Conservation (phyloP, 148 eudicot species). For the Heliosperma pusillum region DNA sequence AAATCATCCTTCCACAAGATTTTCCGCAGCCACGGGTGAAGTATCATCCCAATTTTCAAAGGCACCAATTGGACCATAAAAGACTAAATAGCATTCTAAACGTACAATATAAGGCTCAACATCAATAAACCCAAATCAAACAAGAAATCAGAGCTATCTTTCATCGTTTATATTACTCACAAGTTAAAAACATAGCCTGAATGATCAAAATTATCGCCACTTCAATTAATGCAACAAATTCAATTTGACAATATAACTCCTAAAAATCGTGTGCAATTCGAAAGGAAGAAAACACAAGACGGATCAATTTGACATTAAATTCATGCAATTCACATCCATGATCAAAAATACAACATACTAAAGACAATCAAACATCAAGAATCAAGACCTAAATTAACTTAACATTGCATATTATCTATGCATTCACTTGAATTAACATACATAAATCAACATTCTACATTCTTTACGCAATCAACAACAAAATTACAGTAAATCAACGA, state of each 20-base stretch:
- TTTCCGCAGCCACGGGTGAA: background rate
- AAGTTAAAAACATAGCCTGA: background rate
- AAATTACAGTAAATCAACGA: background rate
- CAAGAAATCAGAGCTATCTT: background rate
- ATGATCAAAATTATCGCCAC: background rate
- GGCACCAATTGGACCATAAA: too few species aligned
- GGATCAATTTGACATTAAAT: background rate
- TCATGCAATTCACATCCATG: slow-evolving; percentile 1
- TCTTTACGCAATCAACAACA: too few species aligned
- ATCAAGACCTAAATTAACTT: background rate
- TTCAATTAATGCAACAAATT: background rate
- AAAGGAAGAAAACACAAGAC: too few species aligned
- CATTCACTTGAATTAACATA: background rate
- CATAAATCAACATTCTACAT: too few species aligned
- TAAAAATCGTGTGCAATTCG: too few species aligned
- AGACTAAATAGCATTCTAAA: background rate
- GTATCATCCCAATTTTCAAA: background rate
- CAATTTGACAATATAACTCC: background rate
- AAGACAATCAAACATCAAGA: background rate
- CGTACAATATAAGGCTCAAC: background rate
- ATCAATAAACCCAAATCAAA: slow-evolving; percentile 1
- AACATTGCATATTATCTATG: background rate
- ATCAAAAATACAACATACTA: background rate
- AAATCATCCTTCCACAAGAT: background rate
- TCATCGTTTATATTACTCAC: background rate